phyloP scores from a whole-genome alignment of 1,139 yeast species.

The Dujonia santamariae region DNA sequence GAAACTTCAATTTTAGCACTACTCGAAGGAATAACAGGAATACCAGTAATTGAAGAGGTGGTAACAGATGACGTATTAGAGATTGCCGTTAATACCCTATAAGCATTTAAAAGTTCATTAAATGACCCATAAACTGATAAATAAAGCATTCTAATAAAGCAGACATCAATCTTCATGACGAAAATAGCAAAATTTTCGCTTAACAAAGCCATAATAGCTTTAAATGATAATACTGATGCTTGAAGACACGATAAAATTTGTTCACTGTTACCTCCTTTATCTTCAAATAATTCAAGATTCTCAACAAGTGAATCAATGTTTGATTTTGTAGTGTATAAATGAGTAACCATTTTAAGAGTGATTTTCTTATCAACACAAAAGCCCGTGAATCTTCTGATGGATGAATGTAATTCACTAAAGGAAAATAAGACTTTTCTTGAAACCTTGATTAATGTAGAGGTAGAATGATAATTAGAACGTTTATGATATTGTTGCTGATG shows the following conservation, averaged over 20 bases:
- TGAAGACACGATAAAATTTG: conserved; percentile 30
- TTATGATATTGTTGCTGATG: conserved; percentile 10
- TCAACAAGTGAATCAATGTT: conserved; percentile 61
- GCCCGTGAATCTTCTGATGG: conserved; percentile 62
- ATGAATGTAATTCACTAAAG: conserved; percentile 68
- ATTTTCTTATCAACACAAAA: conserved; percentile 65
- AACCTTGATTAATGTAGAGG: conserved; percentile 40
- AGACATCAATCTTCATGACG: conserved; percentile 58
- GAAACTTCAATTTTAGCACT: neutral
- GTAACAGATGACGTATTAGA: neutral
- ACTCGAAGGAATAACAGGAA: too few relatives aligned
- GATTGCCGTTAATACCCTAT: conserved; percentile 34
- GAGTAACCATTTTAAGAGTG: conserved; percentile 55
- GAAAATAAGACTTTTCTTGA: conserved; percentile 57
- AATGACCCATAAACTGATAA: conserved; percentile 71
- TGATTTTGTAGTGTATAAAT: conserved; percentile 53
- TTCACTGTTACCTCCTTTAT: conserved; percentile 28
- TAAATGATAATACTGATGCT: conserved; percentile 44
- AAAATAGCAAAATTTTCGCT: conserved; percentile 46
- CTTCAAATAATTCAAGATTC: conserved; percentile 56
- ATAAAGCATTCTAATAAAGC: conserved; percentile 70
- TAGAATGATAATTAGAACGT: conserved; percentile 11
- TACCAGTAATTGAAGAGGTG: neutral
- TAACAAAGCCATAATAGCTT: conserved; percentile 47
- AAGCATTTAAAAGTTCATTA: conserved; percentile 73